A percentile compares a stretch with the other conserved stretches of the same genome.
Conservation (phyloP, 768 basidiomycete genomes). For the Suillus variegatus region DNA sequence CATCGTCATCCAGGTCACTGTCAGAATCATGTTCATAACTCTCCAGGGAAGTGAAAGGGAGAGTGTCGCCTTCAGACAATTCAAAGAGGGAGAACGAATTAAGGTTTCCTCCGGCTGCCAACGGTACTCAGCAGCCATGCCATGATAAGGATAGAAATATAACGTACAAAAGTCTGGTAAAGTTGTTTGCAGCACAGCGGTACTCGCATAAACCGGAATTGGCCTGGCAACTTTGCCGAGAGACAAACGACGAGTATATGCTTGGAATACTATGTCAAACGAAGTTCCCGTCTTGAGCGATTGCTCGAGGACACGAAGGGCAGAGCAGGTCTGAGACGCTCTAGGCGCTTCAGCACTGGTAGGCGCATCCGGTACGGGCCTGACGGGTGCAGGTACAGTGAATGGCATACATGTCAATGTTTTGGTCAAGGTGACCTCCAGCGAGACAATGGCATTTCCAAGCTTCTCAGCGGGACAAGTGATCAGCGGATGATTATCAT, state of each 20-base stretch:
- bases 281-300: constrained; percentile 10
- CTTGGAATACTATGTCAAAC: constrained; percentile 9
- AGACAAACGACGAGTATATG: neutral
- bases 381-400: neutral
- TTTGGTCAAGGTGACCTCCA: neutral
- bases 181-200: constrained; percentile 1
- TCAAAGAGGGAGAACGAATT: neutral
- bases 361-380: neutral
- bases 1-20: neutral
- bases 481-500: neutral
- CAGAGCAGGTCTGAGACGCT: neutral
- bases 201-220: constrained; percentile 4
- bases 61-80: neutral
- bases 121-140: neutral
- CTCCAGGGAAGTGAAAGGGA: neutral
- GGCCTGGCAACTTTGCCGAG: neutral
- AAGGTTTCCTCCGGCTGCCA: neutral
- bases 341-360: neutral
- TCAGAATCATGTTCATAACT: neutral
- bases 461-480: neutral
- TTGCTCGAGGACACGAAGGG: constrained; percentile 3
- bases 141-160: neutral
- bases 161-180: neutral
- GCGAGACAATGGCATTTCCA: neutral
- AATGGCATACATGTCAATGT: neutral